phyloP scores from a whole-genome alignment of 73 alveolate species.

The Tetrahymena elliotti region DNA sequence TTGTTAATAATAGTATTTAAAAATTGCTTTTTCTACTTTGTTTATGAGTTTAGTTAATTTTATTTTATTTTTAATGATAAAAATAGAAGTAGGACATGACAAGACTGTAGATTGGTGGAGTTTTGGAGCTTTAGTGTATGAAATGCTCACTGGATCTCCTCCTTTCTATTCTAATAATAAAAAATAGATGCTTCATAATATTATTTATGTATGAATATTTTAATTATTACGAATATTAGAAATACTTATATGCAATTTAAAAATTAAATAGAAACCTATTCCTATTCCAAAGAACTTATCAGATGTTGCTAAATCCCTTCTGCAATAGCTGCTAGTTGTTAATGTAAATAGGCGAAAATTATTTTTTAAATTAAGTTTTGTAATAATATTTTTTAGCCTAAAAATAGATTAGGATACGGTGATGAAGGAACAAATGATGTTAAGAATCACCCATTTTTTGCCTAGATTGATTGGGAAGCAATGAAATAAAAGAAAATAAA shows the following conservation, averaged over 20 bases:
- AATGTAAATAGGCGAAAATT: background rate
- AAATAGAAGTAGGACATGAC: conserved; percentile 39
- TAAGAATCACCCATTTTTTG: background rate
- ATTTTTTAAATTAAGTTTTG: background rate
- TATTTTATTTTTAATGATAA: background rate
- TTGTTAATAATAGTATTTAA: background rate
- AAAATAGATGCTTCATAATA: conserved; percentile 17
- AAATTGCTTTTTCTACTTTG: too few species aligned
- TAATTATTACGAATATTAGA: background rate
- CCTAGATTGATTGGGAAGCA: background rate
- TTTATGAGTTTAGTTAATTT: too few species aligned
- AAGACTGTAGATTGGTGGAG: conserved; percentile 50
- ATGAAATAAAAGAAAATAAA: background rate
- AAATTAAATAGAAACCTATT: background rate
- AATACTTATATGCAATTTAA: background rate
- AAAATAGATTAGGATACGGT: background rate
- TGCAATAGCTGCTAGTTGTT: conserved; percentile 2
- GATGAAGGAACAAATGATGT: background rate
- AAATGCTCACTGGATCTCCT: conserved; percentile 43
- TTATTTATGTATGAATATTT: background rate
- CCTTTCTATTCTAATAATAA: conserved; percentile 34
- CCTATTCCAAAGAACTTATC: conserved; percentile 18
- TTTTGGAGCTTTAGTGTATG: conserved; percentile 39
- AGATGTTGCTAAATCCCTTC: conserved; percentile 2
- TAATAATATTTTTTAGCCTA: background rate